phyloP scores from a whole-genome alignment of 192 early-diverging fungal genomes.

The Backusella luteola region DNA sequence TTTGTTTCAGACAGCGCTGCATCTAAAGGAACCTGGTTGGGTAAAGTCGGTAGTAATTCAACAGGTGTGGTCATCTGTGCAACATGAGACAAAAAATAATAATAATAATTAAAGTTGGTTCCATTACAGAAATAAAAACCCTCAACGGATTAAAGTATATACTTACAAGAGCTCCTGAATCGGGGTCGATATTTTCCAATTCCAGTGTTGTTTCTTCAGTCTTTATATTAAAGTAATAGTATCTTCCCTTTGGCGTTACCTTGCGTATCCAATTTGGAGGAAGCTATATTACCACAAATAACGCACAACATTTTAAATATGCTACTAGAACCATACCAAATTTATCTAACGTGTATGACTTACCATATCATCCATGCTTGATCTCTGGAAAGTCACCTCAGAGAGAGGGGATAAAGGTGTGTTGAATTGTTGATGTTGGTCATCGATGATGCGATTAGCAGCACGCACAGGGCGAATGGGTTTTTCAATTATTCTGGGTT shows the following conservation, averaged over 20 bases:
- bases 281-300: not conserved
- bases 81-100: conserved; percentile 3
- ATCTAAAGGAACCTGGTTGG: not conserved
- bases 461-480: not conserved
- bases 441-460: not conserved
- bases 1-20: not conserved
- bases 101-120: not conserved
- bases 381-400: not conserved
- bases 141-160: too few relatives aligned
- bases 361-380: not conserved
- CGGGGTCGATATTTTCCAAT: conserved; percentile 51
- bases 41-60: not conserved
- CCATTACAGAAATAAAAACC: not conserved
- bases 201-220: conserved; percentile 60
- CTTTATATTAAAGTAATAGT: conserved; percentile 58
- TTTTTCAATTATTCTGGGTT: not conserved
- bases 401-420: not conserved
- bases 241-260: conserved; percentile 43
- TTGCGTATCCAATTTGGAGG: conserved; percentile 64
- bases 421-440: not conserved
- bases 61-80: conserved; percentile 2
- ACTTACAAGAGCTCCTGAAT: conserved; percentile 50
- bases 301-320: not conserved
- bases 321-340: not conserved
- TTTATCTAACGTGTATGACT: not conserved